These are phyloP conservation scores for Dryas alaskensis DNA, from an alignment of 306 rosid genomes.

Conservation along the genomic window DNA sequence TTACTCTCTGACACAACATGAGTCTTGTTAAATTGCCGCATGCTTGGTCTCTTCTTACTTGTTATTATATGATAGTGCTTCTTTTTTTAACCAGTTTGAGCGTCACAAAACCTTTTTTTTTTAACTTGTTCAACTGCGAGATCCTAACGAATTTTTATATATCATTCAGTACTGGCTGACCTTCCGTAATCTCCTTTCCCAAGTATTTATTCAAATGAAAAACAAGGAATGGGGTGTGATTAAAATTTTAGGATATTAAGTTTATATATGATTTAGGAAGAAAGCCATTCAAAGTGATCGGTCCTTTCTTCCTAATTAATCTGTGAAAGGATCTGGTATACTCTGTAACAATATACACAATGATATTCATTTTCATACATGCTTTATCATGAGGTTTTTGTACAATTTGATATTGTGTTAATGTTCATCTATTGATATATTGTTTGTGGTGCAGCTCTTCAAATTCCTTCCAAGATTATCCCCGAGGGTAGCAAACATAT, in stretches of 20 bases:
- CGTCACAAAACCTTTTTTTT: too few relatives aligned
- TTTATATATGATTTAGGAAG: not conserved
- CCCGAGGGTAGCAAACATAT: slow-evolving; percentile 69
- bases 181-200: not conserved
- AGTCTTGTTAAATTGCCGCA: too few relatives aligned
- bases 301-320: not conserved
- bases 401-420: not conserved
- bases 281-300: not conserved
- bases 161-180: not conserved
- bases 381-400: not conserved
- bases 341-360: not conserved
- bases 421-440: slow-evolving; percentile 1
- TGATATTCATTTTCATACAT: not conserved
- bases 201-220: not conserved
- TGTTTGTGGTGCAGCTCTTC: slow-evolving; percentile 58
- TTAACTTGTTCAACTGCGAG: too few relatives aligned
- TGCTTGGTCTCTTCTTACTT: too few relatives aligned
- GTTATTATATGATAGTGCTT: too few relatives aligned
- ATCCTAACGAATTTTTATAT: not conserved
- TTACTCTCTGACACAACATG: too few relatives aligned
- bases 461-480: slow-evolving; percentile 90
- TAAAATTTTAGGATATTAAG: not conserved
- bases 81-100: too few relatives aligned
- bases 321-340: not conserved
- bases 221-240: not conserved